Percentiles rank a stretch among this genome's conserved stretches.
Conservation (phyloP, 441 rosid species). For the Brassica balearica region DNA sequence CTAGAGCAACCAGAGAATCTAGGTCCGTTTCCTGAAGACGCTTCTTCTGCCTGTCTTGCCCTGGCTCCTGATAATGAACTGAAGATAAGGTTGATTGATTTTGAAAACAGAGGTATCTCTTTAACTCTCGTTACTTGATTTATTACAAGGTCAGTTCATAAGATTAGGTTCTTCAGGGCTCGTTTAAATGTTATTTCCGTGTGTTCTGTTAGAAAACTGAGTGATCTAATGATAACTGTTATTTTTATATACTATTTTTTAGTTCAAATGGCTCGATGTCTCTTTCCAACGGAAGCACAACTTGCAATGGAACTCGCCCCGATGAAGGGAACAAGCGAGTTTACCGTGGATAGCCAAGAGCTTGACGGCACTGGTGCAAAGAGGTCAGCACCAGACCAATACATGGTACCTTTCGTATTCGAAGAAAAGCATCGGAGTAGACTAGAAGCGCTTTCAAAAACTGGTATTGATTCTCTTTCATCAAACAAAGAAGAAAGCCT, state of each 20-base stretch:
- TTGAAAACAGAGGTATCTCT: slow-evolving; percentile 77
- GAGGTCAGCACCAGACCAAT: slow-evolving; percentile 52
- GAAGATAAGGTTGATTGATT: slow-evolving; percentile 63
- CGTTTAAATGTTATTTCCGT: neutral
- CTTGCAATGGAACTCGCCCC: slow-evolving; percentile 72
- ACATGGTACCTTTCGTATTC: slow-evolving; percentile 62
- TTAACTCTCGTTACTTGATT: slow-evolving; percentile 5
- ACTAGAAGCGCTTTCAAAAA: slow-evolving; percentile 68
- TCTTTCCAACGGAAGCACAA: slow-evolving; percentile 83
- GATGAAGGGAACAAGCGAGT: slow-evolving; percentile 65
- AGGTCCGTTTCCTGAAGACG: slow-evolving; percentile 61
- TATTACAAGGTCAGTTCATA: neutral
- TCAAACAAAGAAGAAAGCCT: slow-evolving; percentile 4
- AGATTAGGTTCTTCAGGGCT: neutral
- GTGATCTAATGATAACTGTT: slow-evolving; percentile 12
- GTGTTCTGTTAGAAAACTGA: neutral
- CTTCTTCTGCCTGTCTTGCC: slow-evolving; percentile 61
- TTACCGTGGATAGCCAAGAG: slow-evolving; percentile 39
- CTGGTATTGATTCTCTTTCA: slow-evolving; percentile 52
- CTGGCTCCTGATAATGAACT: slow-evolving; percentile 69
- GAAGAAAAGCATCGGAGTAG: slow-evolving; percentile 67
- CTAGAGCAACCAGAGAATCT: slow-evolving; percentile 70
- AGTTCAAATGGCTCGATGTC: slow-evolving; percentile 75
- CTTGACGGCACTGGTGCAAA: neutral
- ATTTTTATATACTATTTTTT: slow-evolving; percentile 17